phyloP scores from a whole-genome alignment of 2,329 filamentous ascomycete species.

The Zasmidium angulare region DNA sequence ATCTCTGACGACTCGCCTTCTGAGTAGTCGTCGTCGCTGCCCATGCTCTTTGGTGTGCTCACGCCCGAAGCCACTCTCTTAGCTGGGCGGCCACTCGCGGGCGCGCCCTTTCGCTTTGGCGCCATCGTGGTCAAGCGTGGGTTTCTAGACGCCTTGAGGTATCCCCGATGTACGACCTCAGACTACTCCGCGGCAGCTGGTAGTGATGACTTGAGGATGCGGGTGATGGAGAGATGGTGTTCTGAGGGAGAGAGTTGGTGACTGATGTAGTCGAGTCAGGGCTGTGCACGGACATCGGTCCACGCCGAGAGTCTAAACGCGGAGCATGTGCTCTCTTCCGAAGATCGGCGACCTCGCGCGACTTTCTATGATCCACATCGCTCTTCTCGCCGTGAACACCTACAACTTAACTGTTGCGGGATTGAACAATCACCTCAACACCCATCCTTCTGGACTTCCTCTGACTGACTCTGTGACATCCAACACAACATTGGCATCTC shows the following conservation, averaged over 20 bases:
- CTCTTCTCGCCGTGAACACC: neutral
- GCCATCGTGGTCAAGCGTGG: conserved; percentile 29
- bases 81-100: conserved; percentile 31
- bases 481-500: too few species aligned
- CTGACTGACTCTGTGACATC: too few species aligned
- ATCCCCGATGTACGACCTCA: too few species aligned
- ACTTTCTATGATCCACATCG: neutral
- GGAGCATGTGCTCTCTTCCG: neutral
- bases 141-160: neutral
- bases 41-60: conserved; percentile 46
- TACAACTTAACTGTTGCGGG: too few species aligned
- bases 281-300: neutral
- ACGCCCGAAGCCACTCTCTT: conserved; percentile 42
- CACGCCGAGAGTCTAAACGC: neutral
- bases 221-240: neutral
- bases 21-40: conserved; percentile 60
- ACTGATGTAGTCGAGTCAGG: neutral
- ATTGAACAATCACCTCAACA: too few species aligned
- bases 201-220: neutral
- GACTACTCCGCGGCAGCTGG: too few species aligned
- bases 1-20: conserved; percentile 37
- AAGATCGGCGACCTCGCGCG: neutral
- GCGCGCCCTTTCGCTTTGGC: conserved; percentile 41
- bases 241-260: neutral
- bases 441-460: too few species aligned